These are phyloP conservation scores for Leptoxyphium fumago DNA, from an alignment of 2,329 filamentous ascomycete species.

Conservation along the genomic window DNA sequence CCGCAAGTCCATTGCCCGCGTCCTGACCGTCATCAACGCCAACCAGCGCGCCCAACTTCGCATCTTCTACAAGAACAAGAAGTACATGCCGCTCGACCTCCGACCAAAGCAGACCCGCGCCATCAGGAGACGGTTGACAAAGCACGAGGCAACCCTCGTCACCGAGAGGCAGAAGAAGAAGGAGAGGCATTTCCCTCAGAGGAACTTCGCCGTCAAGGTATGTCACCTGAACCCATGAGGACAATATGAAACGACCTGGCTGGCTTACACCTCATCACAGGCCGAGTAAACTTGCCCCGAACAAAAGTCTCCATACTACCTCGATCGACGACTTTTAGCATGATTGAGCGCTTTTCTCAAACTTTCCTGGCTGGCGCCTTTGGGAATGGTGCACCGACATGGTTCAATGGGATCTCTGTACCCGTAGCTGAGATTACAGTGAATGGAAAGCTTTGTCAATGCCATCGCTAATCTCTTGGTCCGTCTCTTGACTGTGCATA, in stretches of 20 bases:
- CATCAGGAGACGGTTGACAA: conserved; percentile 87
- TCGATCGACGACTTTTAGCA: neutral
- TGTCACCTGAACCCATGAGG: conserved; percentile 6
- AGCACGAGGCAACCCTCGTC: conserved; percentile 70
- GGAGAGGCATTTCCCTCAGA: conserved; percentile 88
- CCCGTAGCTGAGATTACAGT: neutral
- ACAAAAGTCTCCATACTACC: neutral
- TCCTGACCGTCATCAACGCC: conserved; percentile 98
- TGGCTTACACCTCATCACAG: neutral
- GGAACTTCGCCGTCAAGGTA: conserved; percentile 98
- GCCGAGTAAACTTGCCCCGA: neutral
- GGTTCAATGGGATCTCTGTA: neutral
- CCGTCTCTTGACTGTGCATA: no score
- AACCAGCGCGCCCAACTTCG: conserved; percentile 97
- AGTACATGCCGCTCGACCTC: conserved; percentile 97
- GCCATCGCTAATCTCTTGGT: neutral
- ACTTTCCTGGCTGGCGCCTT: neutral
- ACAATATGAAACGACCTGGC: neutral
- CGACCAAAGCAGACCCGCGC: conserved; percentile 96
- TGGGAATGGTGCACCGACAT: neutral
- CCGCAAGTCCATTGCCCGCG: conserved; percentile 97
- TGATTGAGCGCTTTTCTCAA: neutral
- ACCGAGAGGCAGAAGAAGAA: conserved; percentile 97
- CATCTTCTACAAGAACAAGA: conserved; percentile 99
- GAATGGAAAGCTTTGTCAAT: neutral